Evolutionary conservation across 2,329 filamentous ascomycete species (phyloP), one percentile per base, ranked within the genome.

Genomic region (Ophiostoma ulmi): DNA sequence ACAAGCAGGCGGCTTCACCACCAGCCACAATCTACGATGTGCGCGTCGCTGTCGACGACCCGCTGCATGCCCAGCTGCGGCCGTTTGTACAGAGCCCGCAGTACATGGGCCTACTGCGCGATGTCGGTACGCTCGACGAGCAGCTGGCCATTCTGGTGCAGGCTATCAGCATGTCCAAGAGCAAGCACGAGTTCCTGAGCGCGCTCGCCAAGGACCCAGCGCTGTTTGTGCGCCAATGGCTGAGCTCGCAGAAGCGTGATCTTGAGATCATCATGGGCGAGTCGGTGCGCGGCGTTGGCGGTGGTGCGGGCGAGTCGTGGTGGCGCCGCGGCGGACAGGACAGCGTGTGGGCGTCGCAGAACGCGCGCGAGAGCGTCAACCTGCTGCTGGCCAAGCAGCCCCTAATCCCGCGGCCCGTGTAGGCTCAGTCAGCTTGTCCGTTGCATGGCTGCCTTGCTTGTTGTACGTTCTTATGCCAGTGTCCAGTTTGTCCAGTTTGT

Each of bases 221-320:
- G 20, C 88, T 86, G 14, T 98, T 98, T 76, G 85, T 97, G 72
- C 89, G 87, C 74, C 88, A 91, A 77, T 99, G 95, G 95, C 84
- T 97, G 69, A 93, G 90, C 76, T 94, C 91, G 20, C 95, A 99
- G 82, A 93, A 93, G 81, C 86, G 94, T 67, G 94, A 98, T 78
- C 83, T 97, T 48, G 93, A 97, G 77, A 88, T 95, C 7, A 90
- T 97, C 67, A 85, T 95, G 73, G 94, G 93, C 71, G 94, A 97
- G 80, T 88, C 90, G 1, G 86, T 88, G 69, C 85, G 89, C 70
- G 82, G 91, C 81, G 83, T 85, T 48, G 26, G 39, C 35, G 72
- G 67, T 71, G 70, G 70, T 35, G 72, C 80, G 2, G 86, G 86
- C 4, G 87, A 89, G 74, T 91, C 89, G 74, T 91, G 93, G 78